Evolutionary conservation across 2,329 filamentous ascomycete genomes (phyloP).

Genomic region (Lecanicillium sp.): DNA sequence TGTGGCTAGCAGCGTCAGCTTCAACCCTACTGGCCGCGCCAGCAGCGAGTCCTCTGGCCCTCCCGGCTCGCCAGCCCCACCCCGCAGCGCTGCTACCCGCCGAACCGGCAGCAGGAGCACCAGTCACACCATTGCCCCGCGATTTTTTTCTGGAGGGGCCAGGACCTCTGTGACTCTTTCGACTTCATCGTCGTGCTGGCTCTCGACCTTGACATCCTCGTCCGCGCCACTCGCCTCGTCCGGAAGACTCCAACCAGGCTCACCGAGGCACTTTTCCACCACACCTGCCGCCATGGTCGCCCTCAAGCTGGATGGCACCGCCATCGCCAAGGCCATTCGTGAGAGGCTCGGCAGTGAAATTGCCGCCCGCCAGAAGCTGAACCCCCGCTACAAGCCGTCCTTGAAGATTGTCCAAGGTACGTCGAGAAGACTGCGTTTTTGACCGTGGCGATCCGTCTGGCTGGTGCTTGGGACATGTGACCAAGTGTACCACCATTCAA

Average conservation of each 20-base stretch:
- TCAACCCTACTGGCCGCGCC: too few relatives aligned
- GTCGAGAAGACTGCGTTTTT: too few relatives aligned
- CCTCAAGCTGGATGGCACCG: slow-evolving; percentile 89
- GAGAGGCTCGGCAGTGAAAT: slow-evolving; percentile 77
- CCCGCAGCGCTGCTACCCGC: not conserved
- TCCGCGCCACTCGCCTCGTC: not conserved
- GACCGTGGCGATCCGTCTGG: too few relatives aligned
- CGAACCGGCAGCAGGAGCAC: too few relatives aligned
- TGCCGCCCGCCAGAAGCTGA: slow-evolving; percentile 67
- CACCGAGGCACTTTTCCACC: slow-evolving; percentile 28
- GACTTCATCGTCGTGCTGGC: not conserved
- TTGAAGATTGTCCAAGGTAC: slow-evolving; percentile 92
- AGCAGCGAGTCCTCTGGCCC: too few relatives aligned
- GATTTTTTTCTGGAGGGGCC: too few relatives aligned
- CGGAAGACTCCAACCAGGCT: slow-evolving; percentile 6
- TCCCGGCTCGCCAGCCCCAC: not conserved
- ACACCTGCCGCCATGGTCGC: slow-evolving; percentile 67
- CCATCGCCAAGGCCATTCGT: slow-evolving; percentile 86
- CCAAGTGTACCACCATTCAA: not conserved
- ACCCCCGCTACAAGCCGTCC: slow-evolving; percentile 81
- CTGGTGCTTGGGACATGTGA: not conserved
- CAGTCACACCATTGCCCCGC: not conserved
- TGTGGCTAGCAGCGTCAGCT: too few relatives aligned
- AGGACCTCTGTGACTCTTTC: not conserved
- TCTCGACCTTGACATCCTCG: not conserved